Percentiles rank a stretch among this genome's conserved stretches.
Conservation (phyloP, 768 basidiomycete genomes). For the Rhodotorula sphaerocarpa region DNA sequence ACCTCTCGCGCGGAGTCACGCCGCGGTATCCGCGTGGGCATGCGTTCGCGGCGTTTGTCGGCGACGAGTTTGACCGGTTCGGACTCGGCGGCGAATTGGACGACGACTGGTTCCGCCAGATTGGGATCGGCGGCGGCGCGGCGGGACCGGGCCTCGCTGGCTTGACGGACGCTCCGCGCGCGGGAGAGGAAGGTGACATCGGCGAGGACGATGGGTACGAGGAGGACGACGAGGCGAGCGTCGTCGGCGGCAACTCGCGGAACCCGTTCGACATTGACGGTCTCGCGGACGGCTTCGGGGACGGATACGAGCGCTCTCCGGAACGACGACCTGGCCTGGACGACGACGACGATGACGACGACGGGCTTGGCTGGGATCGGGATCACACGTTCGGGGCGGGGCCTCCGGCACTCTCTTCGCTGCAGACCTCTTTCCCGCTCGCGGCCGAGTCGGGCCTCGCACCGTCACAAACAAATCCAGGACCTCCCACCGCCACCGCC, state of each 20-base stretch:
- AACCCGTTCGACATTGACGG: background rate
- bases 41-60: background rate
- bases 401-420: background rate
- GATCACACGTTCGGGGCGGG: background rate
- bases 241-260: background rate
- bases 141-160: too few relatives aligned
- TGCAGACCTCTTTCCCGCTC: too few relatives aligned
- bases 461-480: too few relatives aligned
- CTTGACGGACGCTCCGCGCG: too few relatives aligned
- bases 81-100: constrained; percentile 4
- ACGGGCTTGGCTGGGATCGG: background rate
- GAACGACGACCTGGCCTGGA: background rate
- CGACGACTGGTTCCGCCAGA: constrained; percentile 11
- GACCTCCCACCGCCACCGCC: too few relatives aligned
- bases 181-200: background rate
- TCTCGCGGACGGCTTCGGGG: background rate
- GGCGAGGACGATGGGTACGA: background rate
- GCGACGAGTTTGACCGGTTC: constrained; percentile 20
- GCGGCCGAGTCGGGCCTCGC: too few relatives aligned
- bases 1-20: too few relatives aligned
- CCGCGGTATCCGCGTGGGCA: too few relatives aligned
- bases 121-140: background rate
- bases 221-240: constrained; percentile 2
- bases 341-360: constrained; percentile 1
- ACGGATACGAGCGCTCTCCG: constrained; percentile 6